These are phyloP conservation scores for Kwoniella shivajii DNA, from an alignment of 1,284 basidiomycete genomes.

Conservation along the genomic window DNA sequence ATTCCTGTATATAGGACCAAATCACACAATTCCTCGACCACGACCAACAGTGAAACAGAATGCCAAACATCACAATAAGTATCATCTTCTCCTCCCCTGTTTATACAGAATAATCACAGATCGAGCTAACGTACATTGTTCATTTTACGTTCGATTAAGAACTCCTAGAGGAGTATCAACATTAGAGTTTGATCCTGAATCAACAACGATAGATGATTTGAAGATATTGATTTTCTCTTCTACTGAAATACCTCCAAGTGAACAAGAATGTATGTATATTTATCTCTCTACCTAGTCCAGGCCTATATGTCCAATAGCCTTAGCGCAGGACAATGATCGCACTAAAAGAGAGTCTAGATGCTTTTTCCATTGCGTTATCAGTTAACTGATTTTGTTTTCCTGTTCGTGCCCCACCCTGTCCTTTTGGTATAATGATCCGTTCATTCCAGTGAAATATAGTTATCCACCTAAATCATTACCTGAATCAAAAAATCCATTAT, in stretches of 20 bases:
- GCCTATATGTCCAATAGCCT: too few species aligned
- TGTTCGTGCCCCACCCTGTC: not conserved
- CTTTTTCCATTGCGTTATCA: too few species aligned
- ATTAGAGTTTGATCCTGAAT: slow-evolving; percentile 61
- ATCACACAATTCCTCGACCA: too few species aligned
- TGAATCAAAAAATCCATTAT: slow-evolving; percentile 69
- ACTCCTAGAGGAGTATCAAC: slow-evolving; percentile 80
- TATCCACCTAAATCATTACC: slow-evolving; percentile 77
- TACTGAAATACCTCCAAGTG: slow-evolving; percentile 71
- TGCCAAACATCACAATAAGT: slow-evolving; percentile 17
- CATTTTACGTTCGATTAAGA: slow-evolving; percentile 64
- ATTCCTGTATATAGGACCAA: too few species aligned
- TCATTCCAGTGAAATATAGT: slow-evolving; percentile 71
- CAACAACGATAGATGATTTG: slow-evolving; percentile 68
- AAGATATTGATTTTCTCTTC: slow-evolving; percentile 68
- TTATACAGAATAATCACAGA: not conserved
- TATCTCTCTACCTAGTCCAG: too few species aligned
- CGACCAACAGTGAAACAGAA: not conserved
- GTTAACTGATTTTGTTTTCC: too few species aligned
- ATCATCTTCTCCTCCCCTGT: not conserved
- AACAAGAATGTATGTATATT: slow-evolving; percentile 67
- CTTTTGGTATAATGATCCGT: not conserved
- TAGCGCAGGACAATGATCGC: too few species aligned
- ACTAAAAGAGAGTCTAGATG: too few species aligned
- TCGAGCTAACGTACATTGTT: slow-evolving; percentile 1